Evolutionary conservation across 1,284 basidiomycete genomes (phyloP), one percentile per base, ranked within the genome.

Genomic region (Chiua sp.): DNA sequence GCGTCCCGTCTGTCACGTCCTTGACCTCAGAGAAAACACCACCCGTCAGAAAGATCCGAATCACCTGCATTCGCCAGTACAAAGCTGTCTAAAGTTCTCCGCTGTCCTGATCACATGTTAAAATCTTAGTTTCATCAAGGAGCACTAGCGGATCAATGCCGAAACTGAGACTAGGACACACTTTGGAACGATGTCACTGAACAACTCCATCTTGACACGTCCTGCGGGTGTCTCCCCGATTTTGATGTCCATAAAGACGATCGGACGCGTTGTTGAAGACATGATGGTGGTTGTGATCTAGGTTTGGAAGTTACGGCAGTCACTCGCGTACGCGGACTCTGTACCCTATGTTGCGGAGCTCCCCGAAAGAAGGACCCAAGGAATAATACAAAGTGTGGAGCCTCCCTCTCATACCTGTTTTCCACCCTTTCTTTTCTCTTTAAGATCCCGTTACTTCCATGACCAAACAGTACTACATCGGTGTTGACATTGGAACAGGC

Each of bases 51-150:
- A 32, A 47, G 51, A 42, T 49, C 47, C 20, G 20, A 67, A 74
- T 60, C 59, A 94, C 93, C 94, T 85, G 77, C 90, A 93, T 78
- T 98, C 96, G 35, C 98, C 97, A 0, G 97, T 98, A 73, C 97
- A 98, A 23, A 98, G 80, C 69, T 98, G 96, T 60, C 97, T 84
- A 70, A 99, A 99, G 80, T 99, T 99, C 78, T 99, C 98, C 2
- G 95, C 93, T 1, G 97, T 98, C 71, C 92, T 94, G 65, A 23
- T 56, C n/a, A 37, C 47, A 47, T 30, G 30, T 64, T 23, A 56
- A 61, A 59, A 35, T 49, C 26, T 10, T 11, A 16, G 5, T 20
- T 42, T 42, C n/a, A 15, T 3, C n/a, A 23, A 37, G 16, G 18
- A 39, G 5, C 15, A 23, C 28, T 6, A 11, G 28, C 5, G 49